Conservation (phyloP, 2,329 filamentous ascomycete species). For the Salinomyces thailandicus region DNA sequence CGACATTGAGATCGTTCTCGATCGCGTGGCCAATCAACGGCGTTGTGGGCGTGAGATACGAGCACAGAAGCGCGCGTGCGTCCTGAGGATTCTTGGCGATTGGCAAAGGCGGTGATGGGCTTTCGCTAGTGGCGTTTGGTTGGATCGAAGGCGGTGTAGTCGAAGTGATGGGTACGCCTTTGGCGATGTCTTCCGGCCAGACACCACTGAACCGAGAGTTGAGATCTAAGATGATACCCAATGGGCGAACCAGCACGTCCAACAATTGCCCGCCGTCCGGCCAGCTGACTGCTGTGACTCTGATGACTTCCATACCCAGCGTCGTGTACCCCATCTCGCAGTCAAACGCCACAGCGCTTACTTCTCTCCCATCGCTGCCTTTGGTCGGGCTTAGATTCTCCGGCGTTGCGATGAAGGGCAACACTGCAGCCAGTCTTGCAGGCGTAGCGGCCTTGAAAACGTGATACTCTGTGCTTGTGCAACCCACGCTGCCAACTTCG, state of each 20-base stretch:
- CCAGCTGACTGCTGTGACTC: slow-evolving; percentile 82
- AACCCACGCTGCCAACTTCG: slow-evolving; percentile 65
- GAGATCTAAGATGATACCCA: slow-evolving; percentile 76
- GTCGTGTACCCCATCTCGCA: slow-evolving; percentile 98
- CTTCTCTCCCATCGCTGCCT: slow-evolving; percentile 22
- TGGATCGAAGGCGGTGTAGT: slow-evolving; percentile 9
- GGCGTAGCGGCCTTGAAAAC: slow-evolving; percentile 77
- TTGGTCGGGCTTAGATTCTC: slow-evolving; percentile 44
- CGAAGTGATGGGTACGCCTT: slow-evolving; percentile 5
- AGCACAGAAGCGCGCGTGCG: slow-evolving; percentile 69
- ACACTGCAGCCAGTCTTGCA: slow-evolving; percentile 63
- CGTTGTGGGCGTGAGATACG: slow-evolving; percentile 62
- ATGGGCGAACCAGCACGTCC: slow-evolving; percentile 73
- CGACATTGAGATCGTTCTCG: slow-evolving; percentile 86
- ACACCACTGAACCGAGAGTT: slow-evolving; percentile 91
- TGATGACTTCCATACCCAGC: slow-evolving; percentile 75
- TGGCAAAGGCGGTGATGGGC: slow-evolving; percentile 38
- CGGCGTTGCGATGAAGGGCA: slow-evolving; percentile 75
- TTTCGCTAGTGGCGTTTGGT: slow-evolving; percentile 6
- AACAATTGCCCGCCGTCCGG: slow-evolving; percentile 63
- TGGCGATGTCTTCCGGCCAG: slow-evolving; percentile 51
- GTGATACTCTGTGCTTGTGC: slow-evolving; percentile 59
- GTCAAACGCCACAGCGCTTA: slow-evolving; percentile 70
- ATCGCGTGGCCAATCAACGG: slow-evolving; percentile 86
- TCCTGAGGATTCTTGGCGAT: slow-evolving; percentile 65